These are phyloP conservation scores for Mycena venus DNA, from an alignment of 768 basidiomycete species.

Conservation along the genomic window DNA sequence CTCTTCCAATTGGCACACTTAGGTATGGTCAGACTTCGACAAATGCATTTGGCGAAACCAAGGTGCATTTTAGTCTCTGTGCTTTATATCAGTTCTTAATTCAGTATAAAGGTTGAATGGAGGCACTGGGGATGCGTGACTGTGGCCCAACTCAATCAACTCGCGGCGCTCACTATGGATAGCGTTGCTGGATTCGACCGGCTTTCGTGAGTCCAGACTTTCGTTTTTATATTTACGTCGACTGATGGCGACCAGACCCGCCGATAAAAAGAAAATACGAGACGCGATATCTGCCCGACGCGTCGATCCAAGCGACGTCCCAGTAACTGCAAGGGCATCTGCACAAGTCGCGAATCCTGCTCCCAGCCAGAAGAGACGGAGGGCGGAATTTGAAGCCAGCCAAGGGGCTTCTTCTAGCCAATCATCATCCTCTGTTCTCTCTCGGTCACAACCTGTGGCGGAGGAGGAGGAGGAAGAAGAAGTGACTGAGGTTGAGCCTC, in stretches of 20 bases:
- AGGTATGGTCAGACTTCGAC: slow-evolving; percentile 71
- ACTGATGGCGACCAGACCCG: slow-evolving; percentile 50
- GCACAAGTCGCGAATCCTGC: slow-evolving; percentile 18
- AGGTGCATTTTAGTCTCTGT: too few species aligned
- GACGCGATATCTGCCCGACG: slow-evolving; percentile 66
- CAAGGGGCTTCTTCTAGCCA: slow-evolving; percentile 16
- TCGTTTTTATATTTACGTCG: not conserved
- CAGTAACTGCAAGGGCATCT: slow-evolving; percentile 54
- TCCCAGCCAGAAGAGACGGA: slow-evolving; percentile 61
- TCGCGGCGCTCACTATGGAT: slow-evolving; percentile 60
- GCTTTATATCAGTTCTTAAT: too few species aligned
- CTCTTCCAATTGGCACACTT: slow-evolving; percentile 67
- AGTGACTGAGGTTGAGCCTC: slow-evolving; percentile 57
- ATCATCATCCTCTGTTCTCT: slow-evolving; percentile 32
- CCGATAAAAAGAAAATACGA: slow-evolving; percentile 75
- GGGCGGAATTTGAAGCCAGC: slow-evolving; percentile 44
- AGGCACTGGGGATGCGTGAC: slow-evolving; percentile 87
- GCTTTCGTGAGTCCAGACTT: slow-evolving; percentile 60
- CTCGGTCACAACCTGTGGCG: slow-evolving; percentile 19
- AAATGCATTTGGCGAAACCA: slow-evolving; percentile 68
- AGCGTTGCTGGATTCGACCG: slow-evolving; percentile 63
- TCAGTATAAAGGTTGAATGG: slow-evolving; percentile 76
- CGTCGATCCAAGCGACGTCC: slow-evolving; percentile 72
- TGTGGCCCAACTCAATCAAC: slow-evolving; percentile 62
- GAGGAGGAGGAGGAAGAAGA: slow-evolving; percentile 60